Conservation (phyloP, 768 basidiomycete genomes). For the Amanita polypyramis region DNA sequence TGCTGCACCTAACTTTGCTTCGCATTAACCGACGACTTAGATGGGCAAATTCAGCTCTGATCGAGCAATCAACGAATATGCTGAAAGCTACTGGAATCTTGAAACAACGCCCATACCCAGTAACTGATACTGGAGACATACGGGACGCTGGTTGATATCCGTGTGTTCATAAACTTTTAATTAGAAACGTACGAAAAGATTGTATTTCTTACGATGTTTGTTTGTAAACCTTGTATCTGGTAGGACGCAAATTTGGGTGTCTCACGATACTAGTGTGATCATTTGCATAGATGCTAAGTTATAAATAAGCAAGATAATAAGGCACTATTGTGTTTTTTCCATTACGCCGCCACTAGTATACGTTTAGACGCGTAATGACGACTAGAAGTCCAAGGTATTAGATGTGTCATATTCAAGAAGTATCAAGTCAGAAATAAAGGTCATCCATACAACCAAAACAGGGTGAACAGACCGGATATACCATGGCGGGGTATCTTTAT, state of each 20-base stretch:
- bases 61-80: conserved; percentile 85
- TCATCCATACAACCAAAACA: not conserved
- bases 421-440: not conserved
- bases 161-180: too few species aligned
- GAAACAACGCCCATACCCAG: conserved; percentile 30
- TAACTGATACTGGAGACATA: not conserved
- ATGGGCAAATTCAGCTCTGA: conserved; percentile 99
- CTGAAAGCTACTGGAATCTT: conserved; percentile 79
- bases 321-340: not conserved
- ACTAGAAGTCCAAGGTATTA: conserved; percentile 2
- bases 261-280: not conserved
- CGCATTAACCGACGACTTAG: conserved; percentile 18
- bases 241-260: not conserved
- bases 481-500: conserved; percentile 3
- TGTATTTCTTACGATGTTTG: too few species aligned
- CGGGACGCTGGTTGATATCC: not conserved
- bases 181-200: not conserved
- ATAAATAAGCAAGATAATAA: not conserved
- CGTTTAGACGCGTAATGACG: not conserved
- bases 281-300: not conserved
- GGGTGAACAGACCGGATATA: not conserved
- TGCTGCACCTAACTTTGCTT: not conserved
- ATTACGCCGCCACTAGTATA: too few species aligned
- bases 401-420: not conserved
- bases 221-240: not conserved